These are phyloP conservation scores for Zea luxurians DNA, from an alignment of 176 grass and related monocot species.

Conservation along the genomic window DNA sequence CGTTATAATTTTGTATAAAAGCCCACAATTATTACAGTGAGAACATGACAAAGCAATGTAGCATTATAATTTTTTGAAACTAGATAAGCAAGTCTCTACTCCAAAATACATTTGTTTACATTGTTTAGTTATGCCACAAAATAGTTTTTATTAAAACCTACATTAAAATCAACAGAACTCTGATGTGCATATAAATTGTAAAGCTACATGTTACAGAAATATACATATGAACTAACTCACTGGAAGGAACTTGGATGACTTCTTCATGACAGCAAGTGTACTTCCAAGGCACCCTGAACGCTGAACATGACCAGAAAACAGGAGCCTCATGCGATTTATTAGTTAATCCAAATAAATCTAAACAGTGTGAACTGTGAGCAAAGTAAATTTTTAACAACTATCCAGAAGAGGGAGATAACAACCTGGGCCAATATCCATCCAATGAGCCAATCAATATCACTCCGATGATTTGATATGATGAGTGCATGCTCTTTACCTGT, in stretches of 20 bases:
- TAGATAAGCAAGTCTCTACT: neutral
- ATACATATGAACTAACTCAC: constrained; percentile 37
- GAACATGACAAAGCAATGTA: neutral
- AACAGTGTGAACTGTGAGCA: neutral
- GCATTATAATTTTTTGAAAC: neutral
- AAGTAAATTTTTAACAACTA: constrained; percentile 13
- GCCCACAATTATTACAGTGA: neutral
- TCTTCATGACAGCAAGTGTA: constrained; percentile 74
- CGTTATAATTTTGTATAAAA: neutral
- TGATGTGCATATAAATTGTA: too few relatives aligned
- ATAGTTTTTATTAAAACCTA: too few relatives aligned
- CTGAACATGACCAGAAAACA: constrained; percentile 33
- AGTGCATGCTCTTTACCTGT: constrained; percentile 71
- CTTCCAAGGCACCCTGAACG: constrained; percentile 73
- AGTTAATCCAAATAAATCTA: neutral
- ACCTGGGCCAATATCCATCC: constrained; percentile 75
- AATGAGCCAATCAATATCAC: constrained; percentile 78
- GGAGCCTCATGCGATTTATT: neutral
- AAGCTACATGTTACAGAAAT: constrained; percentile 8
- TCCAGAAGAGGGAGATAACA: constrained; percentile 21
- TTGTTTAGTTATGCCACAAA: neutral
- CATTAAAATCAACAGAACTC: neutral
- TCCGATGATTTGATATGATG: constrained; percentile 59
- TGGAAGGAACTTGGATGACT: constrained; percentile 62
- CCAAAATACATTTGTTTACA: neutral